Percentiles rank a stretch among this genome's conserved stretches.
phyloP scores from a whole-genome alignment of 371 early-diverging fungal genomes.

The Rhizopus sp. region DNA sequence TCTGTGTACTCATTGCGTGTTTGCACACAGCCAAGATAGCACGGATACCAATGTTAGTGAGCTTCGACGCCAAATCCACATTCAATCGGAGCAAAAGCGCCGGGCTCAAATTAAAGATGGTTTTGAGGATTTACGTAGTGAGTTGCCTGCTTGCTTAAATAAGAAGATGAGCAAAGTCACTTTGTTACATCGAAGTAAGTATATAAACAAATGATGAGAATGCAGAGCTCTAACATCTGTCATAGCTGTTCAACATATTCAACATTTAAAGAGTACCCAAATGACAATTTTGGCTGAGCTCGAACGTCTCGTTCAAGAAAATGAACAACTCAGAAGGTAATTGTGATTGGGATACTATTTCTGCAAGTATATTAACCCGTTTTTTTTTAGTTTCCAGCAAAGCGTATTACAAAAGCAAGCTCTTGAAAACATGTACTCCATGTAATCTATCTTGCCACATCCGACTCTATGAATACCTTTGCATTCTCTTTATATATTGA shows the following conservation, averaged over 20 bases:
- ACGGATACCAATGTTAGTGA: constrained; percentile 27
- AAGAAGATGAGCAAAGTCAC: constrained; percentile 53
- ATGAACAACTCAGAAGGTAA: constrained; percentile 41
- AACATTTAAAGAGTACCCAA: constrained; percentile 39
- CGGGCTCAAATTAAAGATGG: constrained; percentile 56
- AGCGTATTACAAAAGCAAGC: constrained; percentile 52
- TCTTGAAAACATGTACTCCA: constrained; percentile 51
- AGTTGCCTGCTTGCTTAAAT: constrained; percentile 45
- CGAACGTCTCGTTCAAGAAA: constrained; percentile 39
- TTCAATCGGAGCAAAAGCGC: constrained; percentile 56
- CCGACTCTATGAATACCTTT: constrained; percentile 5
- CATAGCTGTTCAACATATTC: constrained; percentile 40
- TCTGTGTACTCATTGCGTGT: not conserved
- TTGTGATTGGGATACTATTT: constrained; percentile 10
- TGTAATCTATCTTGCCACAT: constrained; percentile 10
- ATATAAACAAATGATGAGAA: not conserved
- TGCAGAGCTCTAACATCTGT: not conserved
- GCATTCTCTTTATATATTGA: not conserved
- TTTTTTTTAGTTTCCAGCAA: constrained; percentile 47
- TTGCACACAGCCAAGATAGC: constrained; percentile 2
- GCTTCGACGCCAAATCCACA: constrained; percentile 50
- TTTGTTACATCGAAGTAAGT: constrained; percentile 45
- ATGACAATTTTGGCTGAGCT: constrained; percentile 38
- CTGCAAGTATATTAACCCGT: not conserved
- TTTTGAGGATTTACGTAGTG: constrained; percentile 47